phyloP scores from a whole-genome alignment of 495 filamentous ascomycete species.

The Neurospora tetraspora region DNA sequence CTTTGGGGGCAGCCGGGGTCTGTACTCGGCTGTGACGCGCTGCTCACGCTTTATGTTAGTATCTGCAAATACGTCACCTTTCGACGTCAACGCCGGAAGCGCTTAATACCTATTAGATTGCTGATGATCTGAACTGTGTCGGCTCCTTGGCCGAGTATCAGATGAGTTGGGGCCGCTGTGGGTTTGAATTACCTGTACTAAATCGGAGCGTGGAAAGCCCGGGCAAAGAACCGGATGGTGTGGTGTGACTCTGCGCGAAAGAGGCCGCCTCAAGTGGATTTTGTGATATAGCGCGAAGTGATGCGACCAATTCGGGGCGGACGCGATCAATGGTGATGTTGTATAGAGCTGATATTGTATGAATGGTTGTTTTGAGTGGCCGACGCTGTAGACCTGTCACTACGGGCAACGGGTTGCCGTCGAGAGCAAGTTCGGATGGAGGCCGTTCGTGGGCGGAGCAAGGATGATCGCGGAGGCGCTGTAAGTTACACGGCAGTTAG shows the following conservation, averaged over 20 bases:
- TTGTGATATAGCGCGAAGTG: not conserved
- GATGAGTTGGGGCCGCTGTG: not conserved
- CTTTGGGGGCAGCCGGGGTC: not conserved
- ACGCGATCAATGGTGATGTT: not conserved
- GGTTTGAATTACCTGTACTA: not conserved
- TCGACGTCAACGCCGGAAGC: not conserved
- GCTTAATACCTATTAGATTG: not conserved
- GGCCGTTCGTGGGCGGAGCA: slow-evolving; percentile 4
- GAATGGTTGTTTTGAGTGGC: not conserved
- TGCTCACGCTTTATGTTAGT: not conserved
- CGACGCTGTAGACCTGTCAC: not conserved
- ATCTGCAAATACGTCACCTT: not conserved
- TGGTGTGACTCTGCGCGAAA: not conserved
- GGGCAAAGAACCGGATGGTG: not conserved
- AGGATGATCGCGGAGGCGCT: slow-evolving; percentile 9
- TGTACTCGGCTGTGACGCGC: not conserved
- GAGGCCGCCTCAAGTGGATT: not conserved
- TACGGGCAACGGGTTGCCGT: not conserved
- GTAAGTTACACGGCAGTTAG: slow-evolving; percentile 13
- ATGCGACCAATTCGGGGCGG: not conserved
- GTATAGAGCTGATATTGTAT: not conserved
- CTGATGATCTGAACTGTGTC: not conserved
- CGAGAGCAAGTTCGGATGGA: slow-evolving; percentile 5
- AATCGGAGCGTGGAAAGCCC: not conserved
- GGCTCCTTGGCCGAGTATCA: not conserved